Evolutionary conservation across 2,329 filamentous ascomycete species (phyloP).

Genomic region (Apiospora rasikravindrae): DNA sequence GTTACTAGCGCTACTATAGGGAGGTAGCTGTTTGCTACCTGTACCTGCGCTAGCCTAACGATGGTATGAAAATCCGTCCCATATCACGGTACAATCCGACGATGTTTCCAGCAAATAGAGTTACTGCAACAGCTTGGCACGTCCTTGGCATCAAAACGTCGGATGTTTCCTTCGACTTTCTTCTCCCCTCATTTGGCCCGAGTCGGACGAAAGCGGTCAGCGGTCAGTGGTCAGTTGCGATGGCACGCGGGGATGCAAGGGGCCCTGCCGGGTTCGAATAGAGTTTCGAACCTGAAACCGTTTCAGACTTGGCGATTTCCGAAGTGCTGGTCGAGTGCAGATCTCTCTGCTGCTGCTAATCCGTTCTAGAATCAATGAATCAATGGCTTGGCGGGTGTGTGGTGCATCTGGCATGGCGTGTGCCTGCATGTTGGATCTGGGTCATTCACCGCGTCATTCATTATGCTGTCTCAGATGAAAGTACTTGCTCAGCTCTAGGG

Average conservation of each 20-base stretch:
- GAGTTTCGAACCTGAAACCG: conserved; percentile 9
- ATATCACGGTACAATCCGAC: background rate
- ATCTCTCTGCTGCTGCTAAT: background rate
- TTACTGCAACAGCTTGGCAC: background rate
- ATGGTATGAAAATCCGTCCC: background rate
- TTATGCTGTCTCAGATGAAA: background rate
- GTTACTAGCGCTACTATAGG: background rate
- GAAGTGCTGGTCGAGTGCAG: background rate
- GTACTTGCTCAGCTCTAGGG: too few species aligned
- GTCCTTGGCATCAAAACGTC: background rate
- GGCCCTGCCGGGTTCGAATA: background rate
- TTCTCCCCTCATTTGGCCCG: background rate
- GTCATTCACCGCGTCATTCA: background rate
- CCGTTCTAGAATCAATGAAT: background rate
- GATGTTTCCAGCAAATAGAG: background rate
- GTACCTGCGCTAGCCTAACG: background rate
- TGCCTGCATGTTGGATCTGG: background rate
- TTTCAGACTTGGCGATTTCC: conserved; percentile 17
- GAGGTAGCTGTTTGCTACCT: background rate
- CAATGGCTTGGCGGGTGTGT: too few species aligned
- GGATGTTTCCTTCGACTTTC: background rate
- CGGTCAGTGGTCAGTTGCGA: background rate
- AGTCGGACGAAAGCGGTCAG: background rate
- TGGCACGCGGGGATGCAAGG: background rate
- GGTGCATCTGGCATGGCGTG: background rate